Evolutionary conservation across 1,139 yeast species (phyloP), one percentile per base, ranked within the genome.

Genomic region (Kodamaea sp.): DNA sequence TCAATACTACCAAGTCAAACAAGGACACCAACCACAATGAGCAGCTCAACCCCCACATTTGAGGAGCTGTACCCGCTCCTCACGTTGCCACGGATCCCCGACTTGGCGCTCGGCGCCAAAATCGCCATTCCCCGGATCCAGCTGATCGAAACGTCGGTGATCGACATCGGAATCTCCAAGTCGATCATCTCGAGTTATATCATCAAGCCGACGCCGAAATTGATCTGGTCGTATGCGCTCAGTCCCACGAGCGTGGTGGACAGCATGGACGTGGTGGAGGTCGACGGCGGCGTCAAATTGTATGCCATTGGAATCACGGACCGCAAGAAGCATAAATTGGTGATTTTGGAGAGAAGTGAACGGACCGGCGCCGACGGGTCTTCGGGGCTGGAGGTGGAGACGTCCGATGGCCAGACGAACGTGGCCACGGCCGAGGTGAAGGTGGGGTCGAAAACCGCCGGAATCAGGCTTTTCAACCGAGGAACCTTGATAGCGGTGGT

Each of bases 131-230:
- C 73, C 3, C 46, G 49, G 11, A 46, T 61, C 9, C 42, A 41
- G 11, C 52, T 57, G 20, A 37, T 53, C 32, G 56, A 57, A 24
- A 52, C 59, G 11, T 45, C 61, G 18, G 49, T 58, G 16, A 54
- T 70, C 23, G 79, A 80, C 50, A 59, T 87, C 25, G 95, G 89
- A 29, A 73, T 87, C 23, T 82, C 94, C 16, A 88, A 86, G 39
- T 83, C 94, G 28, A 79, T 84, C 36, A 70, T 89, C 34, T 78
- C 87, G 13, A 77, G 82, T 38, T 84, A 82, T 53, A 66, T 84
- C 22, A 72, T 86, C 34, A 79, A 78, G 48, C 96, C 96, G 23
- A 79, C 94, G 9, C 96, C 96, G 10, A 83, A 79, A 51, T 64
- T 86, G 47, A 64, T 79, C 27, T 84, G 92, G 84, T 79, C 88